Base-by-base conservation (phyloP, 176 grass and related monocot species). In the Zoysia japonica region DNA sequence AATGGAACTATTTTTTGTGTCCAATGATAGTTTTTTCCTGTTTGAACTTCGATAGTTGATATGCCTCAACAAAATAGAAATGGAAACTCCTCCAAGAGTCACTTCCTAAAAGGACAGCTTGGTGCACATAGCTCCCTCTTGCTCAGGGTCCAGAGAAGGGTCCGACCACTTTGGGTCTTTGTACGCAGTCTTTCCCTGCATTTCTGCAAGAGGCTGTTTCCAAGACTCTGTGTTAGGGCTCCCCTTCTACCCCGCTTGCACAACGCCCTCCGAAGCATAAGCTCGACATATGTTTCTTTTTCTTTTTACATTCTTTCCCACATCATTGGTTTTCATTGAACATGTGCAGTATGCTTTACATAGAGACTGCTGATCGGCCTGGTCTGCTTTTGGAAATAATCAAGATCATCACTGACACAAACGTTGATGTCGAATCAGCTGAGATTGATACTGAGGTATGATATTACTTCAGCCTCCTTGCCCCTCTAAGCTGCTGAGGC, bases 321-420 rank as follows among this genome's bases (percentile, higher is more conserved):
- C 63, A 75, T 70, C 47, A 47, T 64, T 60, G 50, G 36, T 53
- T 43, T 82, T 74, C 51, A n/a, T 64, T 64, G 44, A 85, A 82
- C 47, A 47, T 66, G 47, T 15, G 15, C 85, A 94, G 96, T 82
- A 84, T 93, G 81, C 86, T 99, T 61, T 95, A 95, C 82, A 91
- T 99, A 83, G 96, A 99, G 84, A 99, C 96, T 63, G 96, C 90
- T 68, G 96, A 99, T 89, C 90, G 96, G 8, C 92, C 96, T 48
- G 96, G 96, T 45, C 80, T 99, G 51, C 84, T 99, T 40, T 61
- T 91, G 75, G 92, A 99, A 81, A 84, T 99, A 75, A 78, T 89
- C 71, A 91, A 86, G 88, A 88, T 99, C 52, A 89, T 99, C 14
- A 43, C 82, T 11, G 92, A 99, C 51, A 85, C 84, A n/a, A 99